phyloP scores from a whole-genome alignment of 495 filamentous ascomycete genomes.

The Neurospora cerealis region DNA sequence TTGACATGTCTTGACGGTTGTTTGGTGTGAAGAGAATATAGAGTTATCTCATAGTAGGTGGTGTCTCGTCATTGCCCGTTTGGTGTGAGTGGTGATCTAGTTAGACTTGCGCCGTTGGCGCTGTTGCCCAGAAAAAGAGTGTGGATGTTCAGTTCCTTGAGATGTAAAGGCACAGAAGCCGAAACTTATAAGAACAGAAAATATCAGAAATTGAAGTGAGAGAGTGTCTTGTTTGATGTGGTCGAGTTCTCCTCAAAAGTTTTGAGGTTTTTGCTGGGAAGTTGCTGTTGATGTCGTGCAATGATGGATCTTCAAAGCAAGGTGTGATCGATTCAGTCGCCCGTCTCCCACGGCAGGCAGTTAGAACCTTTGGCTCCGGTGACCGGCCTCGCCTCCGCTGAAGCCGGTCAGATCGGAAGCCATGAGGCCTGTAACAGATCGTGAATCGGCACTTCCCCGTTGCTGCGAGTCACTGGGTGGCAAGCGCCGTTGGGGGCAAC shows the following conservation, averaged over 20 bases:
- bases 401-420: not conserved
- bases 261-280: not conserved
- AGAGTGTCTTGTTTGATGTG: not conserved
- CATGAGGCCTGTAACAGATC: not conserved
- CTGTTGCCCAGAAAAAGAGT: not conserved
- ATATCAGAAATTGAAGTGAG: not conserved
- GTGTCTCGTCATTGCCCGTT: not conserved
- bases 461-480: not conserved
- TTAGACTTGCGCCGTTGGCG: not conserved
- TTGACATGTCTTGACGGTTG: conserved; percentile 29
- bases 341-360: not conserved
- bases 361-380: not conserved
- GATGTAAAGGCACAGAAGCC: not conserved
- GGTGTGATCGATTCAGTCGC: not conserved
- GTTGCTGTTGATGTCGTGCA: not conserved
- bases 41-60: not conserved
- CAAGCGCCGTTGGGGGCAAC: not conserved
- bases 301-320: not conserved
- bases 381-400: not conserved
- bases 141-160: not conserved
- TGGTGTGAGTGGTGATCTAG: not conserved
- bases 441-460: not conserved
- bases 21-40: not conserved
- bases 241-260: not conserved
- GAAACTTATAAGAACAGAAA: not conserved